Evolutionary conservation across 2,329 filamentous ascomycete genomes (phyloP), one percentile per base, ranked within the genome.

Genomic region (Capronia epimyces): DNA sequence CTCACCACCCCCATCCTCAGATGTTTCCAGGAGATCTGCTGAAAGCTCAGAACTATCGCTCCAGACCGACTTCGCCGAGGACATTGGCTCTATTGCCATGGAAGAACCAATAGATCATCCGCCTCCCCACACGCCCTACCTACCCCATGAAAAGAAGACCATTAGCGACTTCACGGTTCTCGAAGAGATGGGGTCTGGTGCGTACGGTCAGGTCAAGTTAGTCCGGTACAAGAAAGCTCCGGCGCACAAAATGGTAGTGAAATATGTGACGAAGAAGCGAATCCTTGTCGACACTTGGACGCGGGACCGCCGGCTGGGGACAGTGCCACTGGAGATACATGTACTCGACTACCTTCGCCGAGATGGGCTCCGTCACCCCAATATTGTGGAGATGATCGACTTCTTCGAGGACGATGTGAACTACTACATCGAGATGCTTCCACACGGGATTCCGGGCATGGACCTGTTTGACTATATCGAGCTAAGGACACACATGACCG

Each of bases 241-340:
- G 12, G 49, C 55, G 39, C 86, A 84, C 66, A 95, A 94, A 69
- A 86, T 94, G 56, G 91, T 98, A 16, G 79, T 98, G 64, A 98
- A 98, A 68, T 98, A 95, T 67, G 93, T 98, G 43, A 97, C 93
- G 3, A 98, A 98, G 71, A 83, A 87, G 52, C 86, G 91, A 39
- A 98, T 98, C 67, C 78, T 98, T 12, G 91, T 98, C 55, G 93
- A 98, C 70, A 98, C 93, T 0, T 98, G 93, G 93, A 97, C 91
- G 25, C 82, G 93, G 50, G 93, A 98, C 70, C 83, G 93, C 40
- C 83, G 87, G 48, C 78, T 98, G 10, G 93, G 93, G 13, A 98
- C 93, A 0, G 93, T 98, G 1, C 93, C 93, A 1, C 75, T 98
- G 53, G 93, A 98, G 68, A 97, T 98, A 56, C 93, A 98, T 63